Evolutionary conservation across 176 grass and related monocot species (phyloP).

Genomic region (Cenchrus americanus): DNA sequence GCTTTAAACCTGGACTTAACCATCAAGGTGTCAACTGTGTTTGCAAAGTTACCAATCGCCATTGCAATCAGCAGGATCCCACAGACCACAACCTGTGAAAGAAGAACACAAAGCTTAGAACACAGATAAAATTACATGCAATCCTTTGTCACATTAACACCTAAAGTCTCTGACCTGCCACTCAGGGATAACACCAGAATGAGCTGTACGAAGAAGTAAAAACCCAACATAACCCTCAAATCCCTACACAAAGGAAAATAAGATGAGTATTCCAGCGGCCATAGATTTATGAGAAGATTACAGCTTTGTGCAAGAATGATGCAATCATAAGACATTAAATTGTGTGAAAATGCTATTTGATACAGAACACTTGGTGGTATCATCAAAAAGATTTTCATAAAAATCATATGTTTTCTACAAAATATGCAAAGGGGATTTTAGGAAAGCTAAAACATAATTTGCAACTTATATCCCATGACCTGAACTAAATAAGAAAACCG

Average conservation of each 20-base stretch:
- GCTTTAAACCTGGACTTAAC: slow-evolving; percentile 80
- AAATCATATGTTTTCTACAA: not conserved
- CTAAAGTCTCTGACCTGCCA: slow-evolving; percentile 78
- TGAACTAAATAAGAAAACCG: not conserved
- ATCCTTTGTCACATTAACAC: not conserved
- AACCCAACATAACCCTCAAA: slow-evolving; percentile 91
- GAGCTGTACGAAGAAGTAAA: slow-evolving; percentile 81
- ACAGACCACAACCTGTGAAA: slow-evolving; percentile 69
- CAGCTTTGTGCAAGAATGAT: slow-evolving; percentile 1
- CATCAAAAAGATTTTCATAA: slow-evolving; percentile 8
- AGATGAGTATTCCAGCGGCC: not conserved
- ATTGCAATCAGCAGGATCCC: slow-evolving; percentile 87
- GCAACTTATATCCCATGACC: not conserved
- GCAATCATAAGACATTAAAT: slow-evolving; percentile 10
- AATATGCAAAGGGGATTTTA: not conserved
- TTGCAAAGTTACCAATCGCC: slow-evolving; percentile 88
- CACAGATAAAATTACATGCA: slow-evolving; percentile 13
- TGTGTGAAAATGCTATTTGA: not conserved
- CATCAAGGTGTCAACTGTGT: slow-evolving; percentile 88
- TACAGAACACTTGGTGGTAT: slow-evolving; percentile 10
- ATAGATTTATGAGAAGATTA: slow-evolving; percentile 4
- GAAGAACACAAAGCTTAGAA: slow-evolving; percentile 35
- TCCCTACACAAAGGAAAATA: slow-evolving; percentile 47
- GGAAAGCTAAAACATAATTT: not conserved
- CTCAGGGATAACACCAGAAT: slow-evolving; percentile 62